Evolutionary conservation across 148 eudicot species (phyloP).

Genomic region (Cornus controversa): DNA sequence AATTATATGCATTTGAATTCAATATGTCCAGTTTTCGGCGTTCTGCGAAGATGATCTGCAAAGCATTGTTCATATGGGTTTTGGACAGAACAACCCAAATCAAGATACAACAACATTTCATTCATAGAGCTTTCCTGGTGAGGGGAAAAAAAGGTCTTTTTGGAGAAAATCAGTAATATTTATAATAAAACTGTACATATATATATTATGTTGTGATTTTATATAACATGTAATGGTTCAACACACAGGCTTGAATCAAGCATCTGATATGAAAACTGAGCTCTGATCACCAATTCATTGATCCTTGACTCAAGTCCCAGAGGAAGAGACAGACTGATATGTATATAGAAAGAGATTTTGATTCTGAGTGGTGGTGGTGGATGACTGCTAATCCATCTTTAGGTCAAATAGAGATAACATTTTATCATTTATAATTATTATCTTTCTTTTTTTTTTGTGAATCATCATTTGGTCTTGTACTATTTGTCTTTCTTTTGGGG

Average conservation of each 20-base stretch:
- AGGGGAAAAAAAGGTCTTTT: no score
- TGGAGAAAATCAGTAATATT: not conserved
- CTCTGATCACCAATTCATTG: conserved; percentile 43
- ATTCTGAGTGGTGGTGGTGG: no score
- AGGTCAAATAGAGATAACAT: conserved; percentile 22
- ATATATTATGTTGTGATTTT: not conserved
- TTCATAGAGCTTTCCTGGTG: conserved; percentile 41
- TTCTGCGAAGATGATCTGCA: conserved; percentile 76
- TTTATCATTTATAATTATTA: conserved; percentile 11
- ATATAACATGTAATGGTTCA: not conserved
- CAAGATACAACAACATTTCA: conserved; percentile 18
- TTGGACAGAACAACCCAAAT: conserved; percentile 38
- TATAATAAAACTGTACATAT: conserved; percentile 2
- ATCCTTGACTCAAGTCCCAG: conserved; percentile 24
- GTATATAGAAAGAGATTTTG: conserved; percentile 48
- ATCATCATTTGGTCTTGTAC: not conserved
- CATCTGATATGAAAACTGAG: conserved; percentile 66
- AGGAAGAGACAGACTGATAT: conserved; percentile 33
- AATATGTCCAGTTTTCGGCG: conserved; percentile 45
- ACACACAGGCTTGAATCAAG: conserved; percentile 44
- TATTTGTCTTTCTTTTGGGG: not conserved
- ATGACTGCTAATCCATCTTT: conserved; percentile 20
- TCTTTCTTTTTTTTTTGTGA: not conserved
- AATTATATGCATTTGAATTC: not conserved
- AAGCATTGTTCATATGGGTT: conserved; percentile 77